Evolutionary conservation across 306 rosid species (phyloP), one percentile per base, ranked within the genome.

Genomic region (Glycine latifolia): DNA sequence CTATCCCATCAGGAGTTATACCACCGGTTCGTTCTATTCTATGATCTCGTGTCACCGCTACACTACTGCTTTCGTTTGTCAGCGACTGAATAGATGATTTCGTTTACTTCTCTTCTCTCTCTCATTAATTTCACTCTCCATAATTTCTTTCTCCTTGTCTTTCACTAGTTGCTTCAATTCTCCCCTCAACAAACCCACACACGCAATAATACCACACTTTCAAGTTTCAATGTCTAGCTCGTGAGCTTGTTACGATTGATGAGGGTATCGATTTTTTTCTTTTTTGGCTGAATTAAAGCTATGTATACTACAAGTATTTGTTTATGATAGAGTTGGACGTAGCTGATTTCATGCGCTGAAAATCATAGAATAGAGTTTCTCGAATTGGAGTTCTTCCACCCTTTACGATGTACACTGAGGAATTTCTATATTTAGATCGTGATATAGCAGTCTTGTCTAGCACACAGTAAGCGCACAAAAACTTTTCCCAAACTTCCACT

Each of bases 391-490:
- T 78, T 73, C 10, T 71, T 69, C 31, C 17, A 50, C 6, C 59
- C 87, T 73, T 16, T 63, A 9, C 66, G 71, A 73, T 68, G 41
- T 69, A 74, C n/a, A 49, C 67, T 68, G 72, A 11, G 33, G 65
- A 80, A 80, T 86, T 88, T 84, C 95, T 90, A 87, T 85, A 88
- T 87, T 83, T 88, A 79, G 94, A 70, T 75, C 81, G 73, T 43
- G 31, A 73, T 61, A 71, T 71, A 4, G 63, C 70, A 70, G 87
- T 87, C 92, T 84, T 89, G 91, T 85, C 90, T 90, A 78, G 87
- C 63, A 90, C 89, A 91, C 91, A 81, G 87, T 84, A 53, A 75
- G 80, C 82, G 55, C 84, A 31, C 69, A 54, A 82, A 26, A 66
- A 86, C 77, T 85, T 76, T 77, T 85, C 90, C 62, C 81, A 65